A percentile compares a stretch with the other conserved stretches of the same genome.
Conservation (phyloP, 768 basidiomycete species). For the Suillus americanus region DNA sequence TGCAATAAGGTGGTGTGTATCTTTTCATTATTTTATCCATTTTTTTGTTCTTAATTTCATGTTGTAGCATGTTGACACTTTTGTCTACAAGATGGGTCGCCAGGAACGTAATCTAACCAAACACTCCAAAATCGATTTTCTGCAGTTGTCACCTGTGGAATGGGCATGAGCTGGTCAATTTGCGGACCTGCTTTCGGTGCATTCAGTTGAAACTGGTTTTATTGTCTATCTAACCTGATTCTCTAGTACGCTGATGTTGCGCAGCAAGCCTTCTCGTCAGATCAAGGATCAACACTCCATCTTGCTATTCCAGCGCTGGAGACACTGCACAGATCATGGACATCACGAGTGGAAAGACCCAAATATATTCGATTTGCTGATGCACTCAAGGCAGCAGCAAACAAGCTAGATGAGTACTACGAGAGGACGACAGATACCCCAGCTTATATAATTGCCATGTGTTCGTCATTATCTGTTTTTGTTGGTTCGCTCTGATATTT, state of each 20-base stretch:
- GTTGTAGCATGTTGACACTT: slow-evolving; percentile 21
- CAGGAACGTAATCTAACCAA: slow-evolving; percentile 17
- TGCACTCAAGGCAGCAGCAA: slow-evolving; percentile 27
- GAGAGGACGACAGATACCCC: slow-evolving; percentile 28
- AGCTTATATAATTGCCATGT: slow-evolving; percentile 33
- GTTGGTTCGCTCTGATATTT: slow-evolving; percentile 4
- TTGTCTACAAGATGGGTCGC: background rate
- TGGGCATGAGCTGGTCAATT: slow-evolving; percentile 24
- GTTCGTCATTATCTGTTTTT: slow-evolving; percentile 19
- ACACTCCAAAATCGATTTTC: slow-evolving; percentile 13
- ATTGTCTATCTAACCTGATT: too few relatives aligned
- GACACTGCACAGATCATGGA: slow-evolving; percentile 27
- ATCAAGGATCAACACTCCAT: slow-evolving; percentile 23
- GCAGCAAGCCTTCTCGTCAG: slow-evolving; percentile 33
- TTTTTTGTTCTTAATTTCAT: background rate
- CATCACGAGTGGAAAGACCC: background rate
- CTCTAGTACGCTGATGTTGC: slow-evolving; percentile 27
- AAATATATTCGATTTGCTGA: slow-evolving; percentile 21
- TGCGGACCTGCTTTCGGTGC: slow-evolving; percentile 23
- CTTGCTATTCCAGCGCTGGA: slow-evolving; percentile 1
- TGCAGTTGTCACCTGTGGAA: slow-evolving; percentile 19
- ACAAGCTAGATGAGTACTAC: slow-evolving; percentile 37
- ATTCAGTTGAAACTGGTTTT: too few relatives aligned
- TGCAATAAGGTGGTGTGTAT: slow-evolving; percentile 15
- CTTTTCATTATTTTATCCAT: slow-evolving; percentile 1